Percentiles rank a stretch among this genome's conserved stretches.
Conservation (phyloP, 352 stramenopile species). For the Paralagenidium karlingii region DNA sequence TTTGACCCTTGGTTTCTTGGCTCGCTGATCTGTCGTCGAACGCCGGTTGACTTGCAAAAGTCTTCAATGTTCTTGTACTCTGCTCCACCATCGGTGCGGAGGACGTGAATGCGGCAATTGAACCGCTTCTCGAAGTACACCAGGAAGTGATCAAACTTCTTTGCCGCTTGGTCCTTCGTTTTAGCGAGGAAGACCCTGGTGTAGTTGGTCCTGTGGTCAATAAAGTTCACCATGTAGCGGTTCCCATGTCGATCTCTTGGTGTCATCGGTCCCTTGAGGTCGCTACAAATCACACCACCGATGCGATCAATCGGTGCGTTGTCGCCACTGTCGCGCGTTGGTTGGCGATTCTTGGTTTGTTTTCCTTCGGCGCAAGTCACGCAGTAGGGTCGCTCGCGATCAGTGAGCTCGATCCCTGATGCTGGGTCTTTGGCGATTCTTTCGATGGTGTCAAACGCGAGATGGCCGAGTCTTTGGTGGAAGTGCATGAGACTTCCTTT, state of each 20-base stretch:
- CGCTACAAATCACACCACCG: neutral
- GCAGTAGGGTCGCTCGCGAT: neutral
- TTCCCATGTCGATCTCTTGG: neutral
- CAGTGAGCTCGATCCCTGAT: slow-evolving; percentile 3
- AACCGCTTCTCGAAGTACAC: neutral
- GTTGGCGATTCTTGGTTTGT: neutral
- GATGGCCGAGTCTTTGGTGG: slow-evolving; percentile 3
- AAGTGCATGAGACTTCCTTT: slow-evolving; percentile 3
- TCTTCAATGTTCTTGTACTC: neutral
- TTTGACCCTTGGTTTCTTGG: neutral
- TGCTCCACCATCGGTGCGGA: neutral
- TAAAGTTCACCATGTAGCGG: neutral
- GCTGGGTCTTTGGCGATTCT: neutral
- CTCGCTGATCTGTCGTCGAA: neutral
- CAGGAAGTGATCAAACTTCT: neutral
- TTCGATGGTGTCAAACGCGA: slow-evolving; percentile 4
- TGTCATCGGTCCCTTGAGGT: neutral
- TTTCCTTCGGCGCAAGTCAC: slow-evolving; percentile 1
- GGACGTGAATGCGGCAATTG: slow-evolving; percentile 1
- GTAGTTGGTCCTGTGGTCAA: slow-evolving; percentile 1
- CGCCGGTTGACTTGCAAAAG: neutral
- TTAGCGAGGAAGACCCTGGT: neutral
- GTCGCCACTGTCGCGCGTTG: neutral
- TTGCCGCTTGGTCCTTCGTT: neutral
- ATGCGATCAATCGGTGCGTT: neutral